phyloP scores from a whole-genome alignment of 2,329 filamentous ascomycete species.

The Fusarium clavum region DNA sequence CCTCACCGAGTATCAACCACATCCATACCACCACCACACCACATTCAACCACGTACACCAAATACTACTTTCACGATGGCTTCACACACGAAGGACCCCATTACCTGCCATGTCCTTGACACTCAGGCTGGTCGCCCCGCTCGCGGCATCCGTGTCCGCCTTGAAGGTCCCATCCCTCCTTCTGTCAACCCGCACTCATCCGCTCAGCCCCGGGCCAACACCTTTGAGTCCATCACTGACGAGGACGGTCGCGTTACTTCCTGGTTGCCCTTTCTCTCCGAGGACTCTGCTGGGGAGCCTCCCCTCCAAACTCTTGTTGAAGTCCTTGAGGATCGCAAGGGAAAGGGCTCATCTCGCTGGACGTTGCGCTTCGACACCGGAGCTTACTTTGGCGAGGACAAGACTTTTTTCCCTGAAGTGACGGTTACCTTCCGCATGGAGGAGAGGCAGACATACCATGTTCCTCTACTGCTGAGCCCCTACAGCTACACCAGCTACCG shows the following conservation, averaged over 20 bases:
- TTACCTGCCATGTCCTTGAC: constrained; percentile 90
- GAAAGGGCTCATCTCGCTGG: constrained; percentile 66
- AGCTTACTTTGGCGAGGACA: constrained; percentile 74
- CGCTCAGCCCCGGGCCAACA: constrained; percentile 51
- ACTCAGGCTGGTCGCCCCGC: constrained; percentile 80
- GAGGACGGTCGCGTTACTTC: constrained; percentile 77
- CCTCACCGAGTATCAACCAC: constrained; percentile 8
- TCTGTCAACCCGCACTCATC: constrained; percentile 43
- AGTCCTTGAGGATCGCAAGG: constrained; percentile 59
- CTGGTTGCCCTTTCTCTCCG: constrained; percentile 72
- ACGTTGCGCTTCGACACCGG: constrained; percentile 79
- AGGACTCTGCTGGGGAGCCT: constrained; percentile 64
- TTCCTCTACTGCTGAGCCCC: constrained; percentile 80
- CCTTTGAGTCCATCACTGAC: constrained; percentile 77
- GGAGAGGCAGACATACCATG: constrained; percentile 78
- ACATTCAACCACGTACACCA: constrained; percentile 13
- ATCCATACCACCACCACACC: constrained; percentile 21
- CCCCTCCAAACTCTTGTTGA: constrained; percentile 69
- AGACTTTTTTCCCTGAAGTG: constrained; percentile 72
- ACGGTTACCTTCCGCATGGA: constrained; percentile 65
- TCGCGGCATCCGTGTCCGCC: constrained; percentile 72
- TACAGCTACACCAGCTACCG: constrained; percentile 87
- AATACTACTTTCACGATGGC: constrained; percentile 30
- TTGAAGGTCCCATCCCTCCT: constrained; percentile 60
- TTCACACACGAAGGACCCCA: constrained; percentile 66